Conservation (phyloP, 1,284 basidiomycete genomes). For the Flammula alnicola region DNA sequence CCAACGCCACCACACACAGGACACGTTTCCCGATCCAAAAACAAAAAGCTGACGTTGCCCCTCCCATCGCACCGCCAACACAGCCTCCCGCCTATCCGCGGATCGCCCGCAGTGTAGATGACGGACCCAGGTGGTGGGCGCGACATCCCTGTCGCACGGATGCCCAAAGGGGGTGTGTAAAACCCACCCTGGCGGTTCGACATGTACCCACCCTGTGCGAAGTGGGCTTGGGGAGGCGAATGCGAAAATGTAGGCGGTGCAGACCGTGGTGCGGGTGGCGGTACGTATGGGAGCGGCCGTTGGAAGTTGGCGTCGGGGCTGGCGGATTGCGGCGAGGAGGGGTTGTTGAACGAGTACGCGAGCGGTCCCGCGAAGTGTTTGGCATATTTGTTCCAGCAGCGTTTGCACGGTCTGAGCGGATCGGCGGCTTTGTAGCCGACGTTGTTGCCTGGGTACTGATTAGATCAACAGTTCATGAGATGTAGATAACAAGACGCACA, state of each 20-base stretch:
- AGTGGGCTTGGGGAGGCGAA: slow-evolving; percentile 13
- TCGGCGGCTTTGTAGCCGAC: slow-evolving; percentile 73
- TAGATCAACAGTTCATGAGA: not conserved
- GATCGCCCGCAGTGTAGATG: slow-evolving; percentile 66
- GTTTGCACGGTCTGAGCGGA: slow-evolving; percentile 66
- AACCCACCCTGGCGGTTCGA: slow-evolving; percentile 14
- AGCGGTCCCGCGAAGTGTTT: slow-evolving; percentile 63
- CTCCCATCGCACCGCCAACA: slow-evolving; percentile 70
- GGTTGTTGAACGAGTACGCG: slow-evolving; percentile 47
- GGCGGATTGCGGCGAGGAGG: slow-evolving; percentile 11
- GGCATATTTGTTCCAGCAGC: slow-evolving; percentile 72
- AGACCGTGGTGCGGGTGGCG: slow-evolving; percentile 19
- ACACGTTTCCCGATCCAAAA: slow-evolving; percentile 53
- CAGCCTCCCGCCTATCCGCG: slow-evolving; percentile 66
- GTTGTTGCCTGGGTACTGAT: slow-evolving; percentile 56
- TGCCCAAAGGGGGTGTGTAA: slow-evolving; percentile 8
- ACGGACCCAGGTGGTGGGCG: slow-evolving; percentile 44
- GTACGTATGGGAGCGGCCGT: slow-evolving; percentile 26
- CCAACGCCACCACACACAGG: slow-evolving; percentile 67
- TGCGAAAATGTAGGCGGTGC: slow-evolving; percentile 13
- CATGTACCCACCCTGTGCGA: slow-evolving; percentile 18
- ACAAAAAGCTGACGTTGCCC: slow-evolving; percentile 55
- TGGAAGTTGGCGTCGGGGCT: slow-evolving; percentile 39
- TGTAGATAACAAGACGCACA: slow-evolving; percentile 46
- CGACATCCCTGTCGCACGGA: slow-evolving; percentile 16